Percentiles rank a stretch among this genome's conserved stretches.
These are phyloP conservation scores for Macaranga tanarius DNA, from an alignment of 441 rosid genomes.

Conservation along the genomic window DNA sequence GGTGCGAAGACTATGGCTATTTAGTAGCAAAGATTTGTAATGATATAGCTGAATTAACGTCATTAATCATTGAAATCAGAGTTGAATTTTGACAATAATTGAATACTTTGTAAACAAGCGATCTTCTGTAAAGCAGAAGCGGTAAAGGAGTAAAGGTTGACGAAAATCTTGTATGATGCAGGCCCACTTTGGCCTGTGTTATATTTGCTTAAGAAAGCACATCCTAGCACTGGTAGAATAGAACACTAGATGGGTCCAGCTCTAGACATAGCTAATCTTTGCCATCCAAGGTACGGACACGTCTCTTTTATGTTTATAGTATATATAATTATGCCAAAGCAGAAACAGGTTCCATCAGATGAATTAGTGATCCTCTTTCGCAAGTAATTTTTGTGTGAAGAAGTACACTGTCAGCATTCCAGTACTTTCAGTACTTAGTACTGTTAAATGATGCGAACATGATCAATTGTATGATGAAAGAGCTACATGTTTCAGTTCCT, in stretches of 20 bases:
- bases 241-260: not conserved
- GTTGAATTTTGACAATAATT: conserved; percentile 15
- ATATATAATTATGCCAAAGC: too few relatives aligned
- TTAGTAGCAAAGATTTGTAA: not conserved
- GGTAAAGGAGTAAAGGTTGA: conserved; percentile 13
- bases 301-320: not conserved
- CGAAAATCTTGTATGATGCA: conserved; percentile 1
- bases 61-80: conserved; percentile 11
- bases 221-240: not conserved
- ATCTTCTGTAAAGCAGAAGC: conserved; percentile 10
- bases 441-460: conserved; percentile 6
- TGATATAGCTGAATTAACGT: not conserved
- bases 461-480: not conserved
- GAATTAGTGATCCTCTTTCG: not conserved
- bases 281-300: not conserved
- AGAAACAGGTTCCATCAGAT: not conserved
- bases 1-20: too few relatives aligned
- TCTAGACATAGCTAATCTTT: conserved; percentile 2
- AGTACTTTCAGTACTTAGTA: not conserved
- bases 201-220: not conserved
- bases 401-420: not conserved
- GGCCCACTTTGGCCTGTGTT: not conserved
- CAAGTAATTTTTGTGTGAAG: not conserved
- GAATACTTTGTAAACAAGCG: conserved; percentile 18
- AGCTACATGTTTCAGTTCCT: not conserved